phyloP scores from a whole-genome alignment of 176 grass and related monocot genomes.

The Oryza coarctata region DNA sequence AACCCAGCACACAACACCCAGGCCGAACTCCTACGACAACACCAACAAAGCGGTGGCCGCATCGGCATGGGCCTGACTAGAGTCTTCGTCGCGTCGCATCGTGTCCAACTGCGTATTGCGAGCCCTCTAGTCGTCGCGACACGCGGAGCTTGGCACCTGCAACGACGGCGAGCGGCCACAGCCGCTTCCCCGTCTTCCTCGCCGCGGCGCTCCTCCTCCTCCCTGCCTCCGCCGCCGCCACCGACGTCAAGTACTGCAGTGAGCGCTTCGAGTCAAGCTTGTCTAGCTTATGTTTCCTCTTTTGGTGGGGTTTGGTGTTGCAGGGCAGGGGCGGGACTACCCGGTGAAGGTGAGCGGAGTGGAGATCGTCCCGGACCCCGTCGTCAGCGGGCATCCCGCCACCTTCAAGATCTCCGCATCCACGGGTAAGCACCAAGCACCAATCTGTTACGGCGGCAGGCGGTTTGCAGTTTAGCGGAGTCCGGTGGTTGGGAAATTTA shows the following conservation, averaged over 20 bases:
- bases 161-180: slow-evolving; percentile 29
- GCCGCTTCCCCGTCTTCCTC: slow-evolving; percentile 11
- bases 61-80: neutral
- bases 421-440: slow-evolving; percentile 49
- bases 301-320: neutral
- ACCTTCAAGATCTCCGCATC: slow-evolving; percentile 77
- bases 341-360: slow-evolving; percentile 66
- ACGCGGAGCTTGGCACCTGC: neutral
- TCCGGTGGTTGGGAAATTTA: neutral
- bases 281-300: neutral
- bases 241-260: slow-evolving; percentile 59
- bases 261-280: neutral
- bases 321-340: slow-evolving; percentile 57
- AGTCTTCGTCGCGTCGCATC: neutral
- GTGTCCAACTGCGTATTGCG: neutral
- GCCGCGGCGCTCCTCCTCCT: slow-evolving; percentile 12
- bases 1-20: too few relatives aligned
- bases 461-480: neutral
- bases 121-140: neutral
- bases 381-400: slow-evolving; percentile 57
- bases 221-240: slow-evolving; percentile 23
- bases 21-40: neutral
- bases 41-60: neutral
- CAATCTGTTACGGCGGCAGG: neutral
- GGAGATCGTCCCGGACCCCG: slow-evolving; percentile 61